Base-by-base conservation (phyloP, 768 basidiomycete species). In the Tylopilus sp. region DNA sequence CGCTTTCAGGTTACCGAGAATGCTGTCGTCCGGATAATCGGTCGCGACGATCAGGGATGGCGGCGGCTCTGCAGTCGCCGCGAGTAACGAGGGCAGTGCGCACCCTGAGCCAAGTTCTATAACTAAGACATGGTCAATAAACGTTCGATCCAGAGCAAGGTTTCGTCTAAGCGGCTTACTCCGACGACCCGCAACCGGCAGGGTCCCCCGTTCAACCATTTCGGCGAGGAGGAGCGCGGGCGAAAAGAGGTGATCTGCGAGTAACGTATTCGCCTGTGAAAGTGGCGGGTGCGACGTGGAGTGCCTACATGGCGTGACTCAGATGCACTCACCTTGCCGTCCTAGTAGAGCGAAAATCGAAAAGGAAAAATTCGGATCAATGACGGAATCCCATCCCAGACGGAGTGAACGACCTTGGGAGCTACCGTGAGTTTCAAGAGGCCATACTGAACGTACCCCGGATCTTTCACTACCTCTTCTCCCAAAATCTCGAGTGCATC, bases 211-310 rank as follows among this genome's bases (percentile, higher is more conserved):
- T 66, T 89, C 85, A 11, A 90, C 81, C 25, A 76, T 71, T 62
- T 89, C 85, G 3, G 84, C 83, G 17, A 89, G 74, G 50, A 84
- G 77, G 9, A 89, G 73, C 10, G 81, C 78, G 16, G 85, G 86
- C 34, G 84, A 88, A 64, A 88, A 89, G 4, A 88, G 72, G 56
- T 86, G 84, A 67, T 89, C 86, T 45, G 86, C 87, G 21, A 89
- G 73, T 11, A 87, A 74, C 14, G 84, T 86, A 55, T 82, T 86
- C 26, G 86, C 83, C 85, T 87, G 65, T 34, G 1, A 42, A 19
- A 42, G 30, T 48, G 38, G 13, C 16, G 3, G 36, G 25, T 38
- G 38, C 33, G 29, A 37, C 17, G 13, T 36, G 36, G 30, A 11
- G 28, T 21, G 7, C 44, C 21, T 42, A 37, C 19, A 67, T 56